These are phyloP conservation scores for Balakata baccata DNA, from an alignment of 345 rosid species.

Conservation along the genomic window DNA sequence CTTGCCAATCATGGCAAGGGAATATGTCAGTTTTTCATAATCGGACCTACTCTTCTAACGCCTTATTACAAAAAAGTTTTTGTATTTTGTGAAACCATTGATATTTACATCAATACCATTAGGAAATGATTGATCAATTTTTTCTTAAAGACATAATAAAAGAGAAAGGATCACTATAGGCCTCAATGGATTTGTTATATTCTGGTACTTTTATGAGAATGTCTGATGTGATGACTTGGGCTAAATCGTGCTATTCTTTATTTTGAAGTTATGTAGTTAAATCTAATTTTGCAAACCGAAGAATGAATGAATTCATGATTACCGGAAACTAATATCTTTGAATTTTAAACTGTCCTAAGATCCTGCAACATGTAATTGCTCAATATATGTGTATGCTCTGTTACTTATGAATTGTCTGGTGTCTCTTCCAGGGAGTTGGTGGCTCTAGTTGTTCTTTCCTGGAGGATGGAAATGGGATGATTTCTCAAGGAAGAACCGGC, in stretches of 20 bases:
- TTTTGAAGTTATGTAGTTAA: conserved; percentile 6
- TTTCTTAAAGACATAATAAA: background rate
- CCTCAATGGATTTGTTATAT: background rate
- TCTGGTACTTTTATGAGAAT: background rate
- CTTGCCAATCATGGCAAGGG: background rate
- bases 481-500: conserved; percentile 52
- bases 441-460: conserved; percentile 70
- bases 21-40: background rate
- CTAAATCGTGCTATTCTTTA: conserved; percentile 7
- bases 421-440: conserved; percentile 58
- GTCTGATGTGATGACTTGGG: background rate
- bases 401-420: conserved; percentile 10
- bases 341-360: conserved; percentile 3
- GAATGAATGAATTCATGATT: conserved; percentile 8
- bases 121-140: background rate
- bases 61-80: background rate
- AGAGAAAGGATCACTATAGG: background rate
- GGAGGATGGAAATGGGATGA: conserved; percentile 96
- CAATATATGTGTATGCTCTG: conserved; percentile 3
- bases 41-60: background rate
- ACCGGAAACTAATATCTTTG: background rate
- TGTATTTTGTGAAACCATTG: background rate
- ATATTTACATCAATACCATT: background rate
- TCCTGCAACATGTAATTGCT: conserved; percentile 4
- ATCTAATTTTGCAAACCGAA: background rate